Percentiles rank a stretch among this genome's conserved stretches.
Conservation (phyloP, 306 rosid species). For the Rosa multiflora region DNA sequence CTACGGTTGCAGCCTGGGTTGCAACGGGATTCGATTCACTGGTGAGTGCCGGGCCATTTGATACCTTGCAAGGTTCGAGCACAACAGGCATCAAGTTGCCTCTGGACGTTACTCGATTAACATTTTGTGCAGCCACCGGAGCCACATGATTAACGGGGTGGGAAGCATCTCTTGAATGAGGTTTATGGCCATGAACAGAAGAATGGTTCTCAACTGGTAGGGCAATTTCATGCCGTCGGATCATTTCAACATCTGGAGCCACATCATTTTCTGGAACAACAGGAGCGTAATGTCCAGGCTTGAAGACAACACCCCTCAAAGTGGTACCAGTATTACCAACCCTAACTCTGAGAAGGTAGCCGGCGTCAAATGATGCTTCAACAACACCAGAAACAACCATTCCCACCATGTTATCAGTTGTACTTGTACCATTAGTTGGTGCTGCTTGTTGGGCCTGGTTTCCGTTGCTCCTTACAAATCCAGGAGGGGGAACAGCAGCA, state of each 20-base stretch:
- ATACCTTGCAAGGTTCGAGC: constrained; percentile 45
- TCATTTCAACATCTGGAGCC: constrained; percentile 81
- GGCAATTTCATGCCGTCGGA: constrained; percentile 58
- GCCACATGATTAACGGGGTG: constrained; percentile 5
- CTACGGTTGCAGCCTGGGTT: constrained; percentile 37
- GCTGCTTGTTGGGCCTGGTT: constrained; percentile 49
- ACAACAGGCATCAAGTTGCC: constrained; percentile 55
- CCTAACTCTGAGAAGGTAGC: constrained; percentile 80
- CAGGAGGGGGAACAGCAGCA: constrained; percentile 44
- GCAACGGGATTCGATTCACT: constrained; percentile 28
- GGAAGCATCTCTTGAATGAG: constrained; percentile 41
- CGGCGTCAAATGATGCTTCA: constrained; percentile 91
- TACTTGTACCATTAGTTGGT: constrained; percentile 31
- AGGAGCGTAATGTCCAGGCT: constrained; percentile 76
- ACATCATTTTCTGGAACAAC: constrained; percentile 75
- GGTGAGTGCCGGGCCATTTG: constrained; percentile 41
- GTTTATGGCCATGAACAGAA: constrained; percentile 37
- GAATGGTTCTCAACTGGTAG: constrained; percentile 38
- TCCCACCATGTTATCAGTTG: constrained; percentile 57
- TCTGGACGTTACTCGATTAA: constrained; percentile 41
- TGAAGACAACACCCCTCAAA: constrained; percentile 85
- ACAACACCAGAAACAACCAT: constrained; percentile 73
- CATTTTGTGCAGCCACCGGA: constrained; percentile 37
- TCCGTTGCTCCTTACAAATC: constrained; percentile 50
- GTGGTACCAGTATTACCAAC: constrained; percentile 66